A percentile compares a stretch with the other conserved stretches of the same genome.
These are phyloP conservation scores for Salix arbutifolia DNA, from an alignment of 345 rosid species.

Conservation along the genomic window DNA sequence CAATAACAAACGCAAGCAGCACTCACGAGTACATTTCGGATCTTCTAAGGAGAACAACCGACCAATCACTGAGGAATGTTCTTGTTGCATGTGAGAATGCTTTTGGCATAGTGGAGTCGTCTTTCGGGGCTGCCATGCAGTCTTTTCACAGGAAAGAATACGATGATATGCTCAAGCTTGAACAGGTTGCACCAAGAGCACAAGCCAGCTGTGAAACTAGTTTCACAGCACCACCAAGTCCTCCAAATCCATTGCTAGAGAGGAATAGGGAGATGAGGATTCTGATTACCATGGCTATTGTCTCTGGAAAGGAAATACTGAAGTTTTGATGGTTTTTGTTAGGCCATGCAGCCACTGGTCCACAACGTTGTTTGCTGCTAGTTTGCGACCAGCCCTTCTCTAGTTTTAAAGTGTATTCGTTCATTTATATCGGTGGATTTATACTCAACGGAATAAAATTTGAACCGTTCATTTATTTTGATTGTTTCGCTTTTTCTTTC, in stretches of 20 bases:
- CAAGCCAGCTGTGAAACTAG: not conserved
- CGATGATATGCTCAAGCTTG: not conserved
- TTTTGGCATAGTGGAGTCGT: not conserved
- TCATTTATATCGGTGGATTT: not conserved
- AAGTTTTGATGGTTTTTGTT: not conserved
- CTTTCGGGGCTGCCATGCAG: not conserved
- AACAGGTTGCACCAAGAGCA: not conserved
- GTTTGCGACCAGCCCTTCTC: not conserved
- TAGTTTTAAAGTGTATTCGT: not conserved
- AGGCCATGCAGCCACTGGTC: too few species aligned
- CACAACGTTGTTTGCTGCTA: not conserved
- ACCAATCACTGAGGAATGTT: not conserved
- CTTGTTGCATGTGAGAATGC: not conserved
- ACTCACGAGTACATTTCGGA: not conserved
- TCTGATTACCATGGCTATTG: not conserved
- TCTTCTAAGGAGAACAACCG: not conserved
- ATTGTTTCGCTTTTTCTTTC: not conserved
- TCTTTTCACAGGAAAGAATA: not conserved
- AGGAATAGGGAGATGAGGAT: slow-evolving; percentile 1
- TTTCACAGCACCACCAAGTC: not conserved
- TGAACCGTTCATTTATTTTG: not conserved
- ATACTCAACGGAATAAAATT: not conserved
- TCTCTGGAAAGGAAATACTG: not conserved
- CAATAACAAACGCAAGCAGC: not conserved
- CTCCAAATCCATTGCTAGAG: not conserved